Percentiles rank a stretch among this genome's conserved stretches.
Evolutionary conservation across 129 eudicot genomes (phyloP).

Genomic region (Helianthus annuus): DNA sequence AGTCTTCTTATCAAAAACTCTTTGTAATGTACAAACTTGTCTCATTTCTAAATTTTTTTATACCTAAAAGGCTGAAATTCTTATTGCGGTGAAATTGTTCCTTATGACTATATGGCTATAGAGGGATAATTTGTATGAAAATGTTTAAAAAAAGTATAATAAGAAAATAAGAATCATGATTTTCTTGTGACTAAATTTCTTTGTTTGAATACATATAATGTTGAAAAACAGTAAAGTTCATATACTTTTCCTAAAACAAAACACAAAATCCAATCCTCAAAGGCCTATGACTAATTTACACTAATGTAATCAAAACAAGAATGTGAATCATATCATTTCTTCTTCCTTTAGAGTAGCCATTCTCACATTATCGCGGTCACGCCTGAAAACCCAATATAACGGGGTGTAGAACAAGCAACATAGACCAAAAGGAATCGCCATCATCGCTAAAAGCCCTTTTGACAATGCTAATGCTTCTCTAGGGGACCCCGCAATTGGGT

Average conservation of each 20-base stretch:
- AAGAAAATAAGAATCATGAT: not conserved
- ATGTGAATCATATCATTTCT: constrained; percentile 54
- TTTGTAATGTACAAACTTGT: too few species aligned
- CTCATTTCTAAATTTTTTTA: too few species aligned
- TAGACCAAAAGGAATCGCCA: constrained; percentile 90
- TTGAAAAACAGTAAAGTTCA: not conserved
- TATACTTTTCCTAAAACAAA: not conserved
- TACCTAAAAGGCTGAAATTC: too few species aligned
- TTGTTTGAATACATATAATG: not conserved
- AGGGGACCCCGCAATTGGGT: constrained; percentile 58
- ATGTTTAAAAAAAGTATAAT: too few species aligned
- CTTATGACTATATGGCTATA: too few species aligned
- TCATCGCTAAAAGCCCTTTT: constrained; percentile 81
- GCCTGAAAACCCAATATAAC: constrained; percentile 69
- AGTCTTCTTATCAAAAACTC: too few species aligned
- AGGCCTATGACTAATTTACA: not conserved
- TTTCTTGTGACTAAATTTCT: not conserved
- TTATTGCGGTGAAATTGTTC: too few species aligned
- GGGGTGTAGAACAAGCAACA: constrained; percentile 90
- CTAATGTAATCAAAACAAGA: constrained; percentile 9
- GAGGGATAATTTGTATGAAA: too few species aligned
- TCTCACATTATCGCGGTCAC: constrained; percentile 75
- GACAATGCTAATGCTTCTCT: constrained; percentile 87
- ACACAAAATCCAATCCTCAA: not conserved
- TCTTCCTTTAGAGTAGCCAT: constrained; percentile 57